These are phyloP conservation scores for Scheffersomyces ergatensis DNA, from an alignment of 805 yeast species.

Conservation along the genomic window DNA sequence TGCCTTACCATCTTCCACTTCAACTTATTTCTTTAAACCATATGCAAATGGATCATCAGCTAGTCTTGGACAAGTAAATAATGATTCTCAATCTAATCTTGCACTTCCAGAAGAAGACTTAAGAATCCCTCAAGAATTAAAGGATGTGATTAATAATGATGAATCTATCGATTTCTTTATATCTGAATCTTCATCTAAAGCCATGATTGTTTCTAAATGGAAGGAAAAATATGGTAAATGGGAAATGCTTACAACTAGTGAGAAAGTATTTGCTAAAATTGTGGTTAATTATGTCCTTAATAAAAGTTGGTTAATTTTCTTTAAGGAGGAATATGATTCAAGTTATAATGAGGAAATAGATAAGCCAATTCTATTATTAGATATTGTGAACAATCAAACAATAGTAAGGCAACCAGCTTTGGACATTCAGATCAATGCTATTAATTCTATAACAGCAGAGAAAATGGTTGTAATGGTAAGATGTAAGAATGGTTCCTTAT, in stretches of 20 bases:
- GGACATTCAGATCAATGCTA: slow-evolving; percentile 34
- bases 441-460: slow-evolving; percentile 29
- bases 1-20: slow-evolving; percentile 45
- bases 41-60: slow-evolving; percentile 12
- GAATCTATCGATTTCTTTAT: slow-evolving; percentile 36
- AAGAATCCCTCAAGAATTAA: slow-evolving; percentile 34
- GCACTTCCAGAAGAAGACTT: slow-evolving; percentile 15
- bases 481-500: slow-evolving; percentile 25
- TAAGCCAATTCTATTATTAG: slow-evolving; percentile 33
- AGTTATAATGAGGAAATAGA: slow-evolving; percentile 29
- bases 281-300: slow-evolving; percentile 32
- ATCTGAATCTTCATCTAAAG: slow-evolving; percentile 29
- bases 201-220: slow-evolving; percentile 42
- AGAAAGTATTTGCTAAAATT: slow-evolving; percentile 35
- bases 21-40: slow-evolving; percentile 38
- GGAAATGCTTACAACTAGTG: slow-evolving; percentile 41
- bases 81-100: not conserved
- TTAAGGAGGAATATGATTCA: slow-evolving; percentile 37
- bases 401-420: slow-evolving; percentile 34
- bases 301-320: slow-evolving; percentile 37
- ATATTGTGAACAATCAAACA: slow-evolving; percentile 19
- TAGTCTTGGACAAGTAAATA: not conserved
- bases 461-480: slow-evolving; percentile 29
- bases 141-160: slow-evolving; percentile 36
- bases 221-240: slow-evolving; percentile 40